A percentile compares a stretch with the other conserved stretches of the same genome.
Evolutionary conservation across 2,329 filamentous ascomycete species (phyloP).

Genomic region (Westerdykella aurantiaca): DNA sequence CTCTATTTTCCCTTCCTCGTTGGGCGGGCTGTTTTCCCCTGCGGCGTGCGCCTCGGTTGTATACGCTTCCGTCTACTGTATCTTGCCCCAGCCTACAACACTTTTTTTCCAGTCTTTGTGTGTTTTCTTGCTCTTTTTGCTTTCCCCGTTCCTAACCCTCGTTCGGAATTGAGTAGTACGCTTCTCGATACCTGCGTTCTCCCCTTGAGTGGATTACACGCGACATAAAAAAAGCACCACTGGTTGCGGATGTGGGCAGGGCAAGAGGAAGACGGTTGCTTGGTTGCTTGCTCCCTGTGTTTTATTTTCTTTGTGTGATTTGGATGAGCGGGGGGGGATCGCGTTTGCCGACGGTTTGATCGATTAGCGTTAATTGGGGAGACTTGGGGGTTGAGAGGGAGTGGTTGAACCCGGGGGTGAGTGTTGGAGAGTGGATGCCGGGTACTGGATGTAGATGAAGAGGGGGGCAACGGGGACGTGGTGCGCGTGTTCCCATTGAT

Average conservation of each 20-base stretch:
- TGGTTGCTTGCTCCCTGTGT: neutral
- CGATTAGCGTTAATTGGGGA: neutral
- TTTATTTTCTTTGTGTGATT: constrained; percentile 3
- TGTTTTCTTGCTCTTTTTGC: neutral
- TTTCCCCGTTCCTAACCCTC: neutral
- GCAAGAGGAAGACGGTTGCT: too few relatives aligned
- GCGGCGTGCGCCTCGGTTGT: too few relatives aligned
- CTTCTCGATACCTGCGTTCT: too few relatives aligned
- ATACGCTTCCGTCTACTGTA: neutral
- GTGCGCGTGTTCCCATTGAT: neutral
- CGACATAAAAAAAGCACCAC: neutral
- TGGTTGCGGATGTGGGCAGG: too few relatives aligned
- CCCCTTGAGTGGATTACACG: neutral
- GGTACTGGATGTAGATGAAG: neutral
- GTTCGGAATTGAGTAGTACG: too few relatives aligned
- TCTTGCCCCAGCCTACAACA: neutral
- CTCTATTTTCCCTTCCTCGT: constrained; percentile 14
- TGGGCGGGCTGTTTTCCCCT: constrained; percentile 4
- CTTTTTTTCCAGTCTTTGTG: neutral
- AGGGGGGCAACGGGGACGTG: neutral
- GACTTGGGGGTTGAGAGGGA: neutral
- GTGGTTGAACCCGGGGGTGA: neutral
- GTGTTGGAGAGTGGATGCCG: neutral
- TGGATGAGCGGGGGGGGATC: neutral
- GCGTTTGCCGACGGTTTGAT: neutral